Percentiles rank a stretch among this genome's conserved stretches.
Conservation (phyloP, 1,284 basidiomycete species). For the Coniferiporia sulphurascens region DNA sequence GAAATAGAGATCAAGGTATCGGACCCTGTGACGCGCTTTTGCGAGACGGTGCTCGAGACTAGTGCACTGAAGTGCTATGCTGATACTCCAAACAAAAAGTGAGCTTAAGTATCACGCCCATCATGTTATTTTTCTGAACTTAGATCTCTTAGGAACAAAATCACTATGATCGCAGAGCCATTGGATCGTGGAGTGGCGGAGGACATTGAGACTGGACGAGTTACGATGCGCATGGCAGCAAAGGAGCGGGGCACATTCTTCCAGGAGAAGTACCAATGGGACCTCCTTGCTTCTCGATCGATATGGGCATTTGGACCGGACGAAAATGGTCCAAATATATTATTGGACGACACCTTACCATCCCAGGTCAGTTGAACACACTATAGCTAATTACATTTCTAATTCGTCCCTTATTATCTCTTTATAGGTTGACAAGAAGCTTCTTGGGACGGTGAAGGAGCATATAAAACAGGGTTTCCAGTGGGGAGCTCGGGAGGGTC, state of each 20-base stretch:
- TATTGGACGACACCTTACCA: conserved; percentile 95
- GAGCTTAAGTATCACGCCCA: conserved; percentile 23
- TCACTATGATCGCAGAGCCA: conserved; percentile 98
- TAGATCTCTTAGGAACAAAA: conserved; percentile 67
- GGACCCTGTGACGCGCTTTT: conserved; percentile 97
- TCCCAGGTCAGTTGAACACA: conserved; percentile 59
- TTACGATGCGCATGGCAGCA: conserved; percentile 89
- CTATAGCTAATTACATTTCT: not conserved
- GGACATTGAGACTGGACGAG: conserved; percentile 87
- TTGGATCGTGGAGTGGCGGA: conserved; percentile 91
- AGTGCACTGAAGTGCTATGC: conserved; percentile 98
- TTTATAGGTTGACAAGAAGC: conserved; percentile 83
- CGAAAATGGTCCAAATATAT: conserved; percentile 88
- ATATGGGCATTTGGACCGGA: conserved; percentile 99
- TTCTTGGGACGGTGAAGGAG: conserved; percentile 86
- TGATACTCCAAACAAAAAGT: conserved; percentile 99
- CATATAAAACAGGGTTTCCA: conserved; percentile 99
- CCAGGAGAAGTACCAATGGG: conserved; percentile 97
- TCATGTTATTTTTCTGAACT: conserved; percentile 2
- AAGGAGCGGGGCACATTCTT: conserved; percentile 94
- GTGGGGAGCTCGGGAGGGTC: conserved; percentile 97
- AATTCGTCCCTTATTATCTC: conserved; percentile 7
- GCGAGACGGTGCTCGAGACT: conserved; percentile 98
- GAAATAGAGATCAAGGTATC: conserved; percentile 99
- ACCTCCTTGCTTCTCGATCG: conserved; percentile 92